Conservation (phyloP, 2,329 filamentous ascomycete species). For the Xylaria sp. region DNA sequence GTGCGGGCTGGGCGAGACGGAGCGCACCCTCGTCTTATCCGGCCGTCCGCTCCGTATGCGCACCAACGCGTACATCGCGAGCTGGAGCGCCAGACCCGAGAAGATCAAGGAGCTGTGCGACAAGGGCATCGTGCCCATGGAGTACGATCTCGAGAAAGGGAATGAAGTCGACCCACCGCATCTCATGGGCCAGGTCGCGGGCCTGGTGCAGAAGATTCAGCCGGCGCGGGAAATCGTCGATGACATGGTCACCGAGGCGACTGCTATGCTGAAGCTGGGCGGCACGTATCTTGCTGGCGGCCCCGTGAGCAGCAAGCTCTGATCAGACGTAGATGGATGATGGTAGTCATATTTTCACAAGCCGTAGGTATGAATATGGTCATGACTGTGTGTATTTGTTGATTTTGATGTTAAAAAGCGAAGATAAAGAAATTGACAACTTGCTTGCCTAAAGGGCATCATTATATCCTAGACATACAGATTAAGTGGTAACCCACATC, state of each 20-base stretch:
- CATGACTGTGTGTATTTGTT: background rate
- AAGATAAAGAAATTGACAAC: background rate
- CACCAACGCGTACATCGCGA: conserved; percentile 83
- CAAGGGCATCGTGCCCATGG: conserved; percentile 80
- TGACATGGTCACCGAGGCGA: conserved; percentile 86
- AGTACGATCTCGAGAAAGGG: conserved; percentile 83
- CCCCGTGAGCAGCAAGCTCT: conserved; percentile 55
- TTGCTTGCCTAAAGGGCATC: background rate
- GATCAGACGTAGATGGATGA: conserved; percentile 27
- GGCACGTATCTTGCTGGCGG: conserved; percentile 63
- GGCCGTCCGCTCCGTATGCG: conserved; percentile 83
- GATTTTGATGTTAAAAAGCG: background rate
- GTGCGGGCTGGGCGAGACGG: conserved; percentile 82
- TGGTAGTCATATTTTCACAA: background rate
- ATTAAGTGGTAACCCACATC: too few species aligned
- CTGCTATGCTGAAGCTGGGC: conserved; percentile 71
- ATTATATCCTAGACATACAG: background rate
- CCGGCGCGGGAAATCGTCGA: conserved; percentile 86
- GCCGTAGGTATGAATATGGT: background rate
- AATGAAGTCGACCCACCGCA: conserved; percentile 87
- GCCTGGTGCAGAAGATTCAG: conserved; percentile 78
- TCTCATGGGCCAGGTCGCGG: conserved; percentile 94
- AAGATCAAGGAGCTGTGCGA: conserved; percentile 81
- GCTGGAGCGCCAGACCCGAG: conserved; percentile 81
- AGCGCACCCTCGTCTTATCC: conserved; percentile 82